Evolutionary conservation across 2,329 filamentous ascomycete species (phyloP), one percentile per base, ranked within the genome.

Genomic region (Didymella glomerata): DNA sequence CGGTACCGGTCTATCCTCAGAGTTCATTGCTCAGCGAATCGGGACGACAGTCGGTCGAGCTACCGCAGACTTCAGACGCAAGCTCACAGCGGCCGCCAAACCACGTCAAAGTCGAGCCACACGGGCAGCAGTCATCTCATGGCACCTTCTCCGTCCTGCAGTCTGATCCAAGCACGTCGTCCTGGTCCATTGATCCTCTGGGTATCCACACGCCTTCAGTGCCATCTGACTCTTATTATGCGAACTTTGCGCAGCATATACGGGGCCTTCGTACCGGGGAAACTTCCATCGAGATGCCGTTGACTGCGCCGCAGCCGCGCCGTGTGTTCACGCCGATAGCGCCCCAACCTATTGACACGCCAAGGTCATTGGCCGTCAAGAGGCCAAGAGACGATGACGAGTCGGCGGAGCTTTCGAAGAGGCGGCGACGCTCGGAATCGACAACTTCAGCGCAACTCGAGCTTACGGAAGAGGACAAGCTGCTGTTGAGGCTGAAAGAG

Each of bases 401-500:
- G 10, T 52, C 28, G 24, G 60, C 54, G n/a, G 69, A 67, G 44
- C 68, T 64, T 13, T 59, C 64, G 2, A 82, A 82, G 53, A 77
- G 79, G 48, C 72, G 79, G 38, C 79, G 79, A 62, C 74, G 78
- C 28, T 80, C 79, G 20, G 72, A 75, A 38, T 75, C 73, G 1
- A 72, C 68, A 49, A 68, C 62, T 4, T 72, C 72, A 4, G 60
- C 55, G 10, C 73, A 75, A 13, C 71, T 76, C 9, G 81, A 83
- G 54, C 70, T 84, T 7, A 80, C 76, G 57, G 82, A 84, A 40
- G 82, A 84, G 67, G 82, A 85, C 57, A 76, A 77, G 44, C 70
- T 84, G 20, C 78, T 85, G 10, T 72, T 84, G 16, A 76, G 78
- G 58, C 76, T 85, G 46, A 84, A 84, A 57, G 82, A 84, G 57